Evolutionary conservation across 805 yeast genomes (phyloP).

Genomic region (Millerago galiae): DNA sequence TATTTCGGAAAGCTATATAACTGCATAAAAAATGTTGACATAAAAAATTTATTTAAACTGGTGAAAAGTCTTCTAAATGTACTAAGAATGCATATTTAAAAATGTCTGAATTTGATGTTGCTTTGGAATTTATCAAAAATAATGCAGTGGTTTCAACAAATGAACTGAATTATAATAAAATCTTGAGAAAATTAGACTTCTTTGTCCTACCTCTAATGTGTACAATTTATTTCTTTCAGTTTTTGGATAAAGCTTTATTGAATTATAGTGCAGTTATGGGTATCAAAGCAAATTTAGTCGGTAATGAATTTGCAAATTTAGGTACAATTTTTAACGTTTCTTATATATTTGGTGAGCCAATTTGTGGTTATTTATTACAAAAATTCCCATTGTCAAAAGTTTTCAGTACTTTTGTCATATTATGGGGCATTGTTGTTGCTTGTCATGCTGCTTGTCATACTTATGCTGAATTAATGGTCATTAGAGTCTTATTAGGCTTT

Average conservation of each 20-base stretch:
- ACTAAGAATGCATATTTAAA: not conserved
- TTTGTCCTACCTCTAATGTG: slow-evolving; percentile 31
- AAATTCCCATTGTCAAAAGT: slow-evolving; percentile 46
- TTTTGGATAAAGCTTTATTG: slow-evolving; percentile 46
- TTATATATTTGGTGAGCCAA: slow-evolving; percentile 45
- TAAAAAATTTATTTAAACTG: not conserved
- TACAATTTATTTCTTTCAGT: slow-evolving; percentile 45
- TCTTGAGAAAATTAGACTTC: slow-evolving; percentile 14
- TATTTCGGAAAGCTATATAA: not conserved
- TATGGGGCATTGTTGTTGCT: slow-evolving; percentile 46
- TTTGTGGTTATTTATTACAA: slow-evolving; percentile 39
- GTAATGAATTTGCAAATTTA: slow-evolving; percentile 44
- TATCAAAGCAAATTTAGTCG: slow-evolving; percentile 39
- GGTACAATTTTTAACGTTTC: slow-evolving; percentile 49
- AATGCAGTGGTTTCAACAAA: not conserved
- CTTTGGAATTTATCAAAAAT: slow-evolving; percentile 5
- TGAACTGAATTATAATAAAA: not conserved
- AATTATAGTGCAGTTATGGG: slow-evolving; percentile 64
- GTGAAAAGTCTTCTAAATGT: not conserved
- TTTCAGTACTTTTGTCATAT: slow-evolving; percentile 34
- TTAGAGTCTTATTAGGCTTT: slow-evolving; percentile 43
- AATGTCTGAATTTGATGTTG: slow-evolving; percentile 7
- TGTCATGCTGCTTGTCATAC: slow-evolving; percentile 44
- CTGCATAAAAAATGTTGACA: not conserved
- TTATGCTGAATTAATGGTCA: slow-evolving; percentile 46